Percentiles rank a stretch among this genome's conserved stretches.
These are phyloP conservation scores for Coniochaeta pulveracea DNA, from an alignment of 2,329 filamentous ascomycete genomes.

Conservation along the genomic window DNA sequence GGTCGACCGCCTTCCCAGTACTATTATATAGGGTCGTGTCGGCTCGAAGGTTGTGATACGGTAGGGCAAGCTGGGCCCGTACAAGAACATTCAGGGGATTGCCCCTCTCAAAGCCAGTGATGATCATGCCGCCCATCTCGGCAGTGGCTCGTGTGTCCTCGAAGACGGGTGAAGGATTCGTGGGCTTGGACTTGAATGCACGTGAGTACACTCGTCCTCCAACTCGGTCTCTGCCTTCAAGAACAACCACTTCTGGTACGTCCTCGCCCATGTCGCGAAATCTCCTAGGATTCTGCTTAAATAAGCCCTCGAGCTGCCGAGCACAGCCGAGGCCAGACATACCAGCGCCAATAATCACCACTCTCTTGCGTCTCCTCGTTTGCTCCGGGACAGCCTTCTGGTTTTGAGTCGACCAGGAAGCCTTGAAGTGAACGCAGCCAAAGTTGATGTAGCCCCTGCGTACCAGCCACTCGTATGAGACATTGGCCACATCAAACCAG, in stretches of 20 bases:
- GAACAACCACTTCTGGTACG: constrained; percentile 62
- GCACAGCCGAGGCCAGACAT: constrained; percentile 88
- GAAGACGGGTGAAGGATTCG: constrained; percentile 36
- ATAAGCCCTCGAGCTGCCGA: constrained; percentile 78
- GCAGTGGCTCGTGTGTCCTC: constrained; percentile 61
- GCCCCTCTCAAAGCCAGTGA: constrained; percentile 91
- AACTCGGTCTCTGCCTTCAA: constrained; percentile 80
- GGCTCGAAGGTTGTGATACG: constrained; percentile 71
- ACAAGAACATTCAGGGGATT: constrained; percentile 90
- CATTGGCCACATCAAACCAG: constrained; percentile 79
- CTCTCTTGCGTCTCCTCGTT: constrained; percentile 50
- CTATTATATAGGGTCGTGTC: constrained; percentile 84
- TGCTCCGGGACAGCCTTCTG: constrained; percentile 21
- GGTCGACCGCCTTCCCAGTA: constrained; percentile 67
- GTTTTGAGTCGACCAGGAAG: not conserved
- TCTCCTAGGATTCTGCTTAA: constrained; percentile 63
- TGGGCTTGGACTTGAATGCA: constrained; percentile 47
- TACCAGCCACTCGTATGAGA: constrained; percentile 88
- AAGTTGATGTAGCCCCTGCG: constrained; percentile 94
- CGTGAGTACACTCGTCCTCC: constrained; percentile 91
- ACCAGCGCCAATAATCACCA: constrained; percentile 86
- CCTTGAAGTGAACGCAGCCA: constrained; percentile 69
- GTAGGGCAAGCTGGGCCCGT: constrained; percentile 77
- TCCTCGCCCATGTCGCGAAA: constrained; percentile 55
- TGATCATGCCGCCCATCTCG: constrained; percentile 96